Evolutionary conservation across 106 monocot species (phyloP), one percentile per base, ranked within the genome.

Genomic region (Alisma plantagoaquatica): DNA sequence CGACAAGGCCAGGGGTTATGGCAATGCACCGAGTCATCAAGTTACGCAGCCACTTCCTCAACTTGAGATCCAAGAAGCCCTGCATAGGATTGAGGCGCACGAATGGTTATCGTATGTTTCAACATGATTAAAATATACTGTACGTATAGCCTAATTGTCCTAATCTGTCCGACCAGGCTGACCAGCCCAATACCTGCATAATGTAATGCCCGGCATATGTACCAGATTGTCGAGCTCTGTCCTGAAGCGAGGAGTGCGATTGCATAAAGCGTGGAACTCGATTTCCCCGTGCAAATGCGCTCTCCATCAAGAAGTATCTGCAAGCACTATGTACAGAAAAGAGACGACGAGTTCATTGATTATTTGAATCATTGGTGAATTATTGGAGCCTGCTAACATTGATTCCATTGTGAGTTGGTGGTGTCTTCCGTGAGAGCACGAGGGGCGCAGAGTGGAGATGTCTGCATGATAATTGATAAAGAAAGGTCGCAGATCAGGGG

Each of bases 121-220:
- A n/a, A n/a, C n/a, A n/a, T 15, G 4, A 29, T 30, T 6, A 30
- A 1, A 3, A 29, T 30, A n/a, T 29, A 7, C 17, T 20, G 15
- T n/a, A n/a, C n/a, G n/a, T n/a, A n/a, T n/a, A n/a, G n/a, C n/a
- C n/a, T n/a, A n/a, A n/a, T n/a, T n/a, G n/a, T n/a, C n/a, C n/a
- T n/a, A n/a, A n/a, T n/a, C n/a, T n/a, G n/a, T n/a, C n/a, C n/a
- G n/a, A n/a, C n/a, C n/a, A n/a, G n/a, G n/a, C n/a, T n/a, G n/a
- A n/a, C n/a, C n/a, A n/a, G 20, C 16, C 31, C 12, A 54, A 20
- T 51, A 61, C 90, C 84, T 91, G 84, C 90, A 90, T 90, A 29
- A 90, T 60, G 43, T 66, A 91, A 51, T 91, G 90, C 2, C 90
- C 90, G 0, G 90, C 84, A 29, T 91, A 91, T 23, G 90, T 91